These are phyloP conservation scores for Cymbidium sinense DNA, from an alignment of 106 monocot genomes.

Conservation along the genomic window DNA sequence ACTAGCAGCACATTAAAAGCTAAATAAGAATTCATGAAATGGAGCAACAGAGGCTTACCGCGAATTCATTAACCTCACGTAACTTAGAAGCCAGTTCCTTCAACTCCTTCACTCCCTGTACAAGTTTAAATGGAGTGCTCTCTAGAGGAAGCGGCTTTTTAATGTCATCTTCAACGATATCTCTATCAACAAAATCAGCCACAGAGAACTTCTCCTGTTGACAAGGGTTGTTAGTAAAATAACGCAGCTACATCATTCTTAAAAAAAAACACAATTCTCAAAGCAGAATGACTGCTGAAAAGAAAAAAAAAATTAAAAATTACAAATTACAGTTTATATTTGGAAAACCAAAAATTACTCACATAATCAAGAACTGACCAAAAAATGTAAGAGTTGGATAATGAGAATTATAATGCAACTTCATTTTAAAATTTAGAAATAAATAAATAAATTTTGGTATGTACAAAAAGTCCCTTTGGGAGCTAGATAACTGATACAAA, in stretches of 20 bases:
- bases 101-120: conserved; percentile 66
- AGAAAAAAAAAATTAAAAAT: background rate
- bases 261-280: background rate
- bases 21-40: background rate
- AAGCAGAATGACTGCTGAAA: background rate
- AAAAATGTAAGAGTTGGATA: too few relatives aligned
- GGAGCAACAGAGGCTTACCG: conserved; percentile 37
- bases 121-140: conserved; percentile 80
- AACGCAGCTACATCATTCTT: background rate
- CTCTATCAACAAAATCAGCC: conserved; percentile 64
- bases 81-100: conserved; percentile 71
- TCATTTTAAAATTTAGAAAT: too few relatives aligned
- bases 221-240: background rate
- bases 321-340: background rate
- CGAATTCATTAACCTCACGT: conserved; percentile 73
- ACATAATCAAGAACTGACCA: too few relatives aligned
- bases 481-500: too few relatives aligned
- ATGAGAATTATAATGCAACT: too few relatives aligned
- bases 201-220: conserved; percentile 72
- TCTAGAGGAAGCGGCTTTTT: conserved; percentile 59
- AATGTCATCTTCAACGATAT: conserved; percentile 36
- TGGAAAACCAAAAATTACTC: background rate
- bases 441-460: too few relatives aligned
- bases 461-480: too few relatives aligned
- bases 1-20: background rate